Conservation (phyloP, 768 basidiomycete genomes). For the Boletus insuetus region DNA sequence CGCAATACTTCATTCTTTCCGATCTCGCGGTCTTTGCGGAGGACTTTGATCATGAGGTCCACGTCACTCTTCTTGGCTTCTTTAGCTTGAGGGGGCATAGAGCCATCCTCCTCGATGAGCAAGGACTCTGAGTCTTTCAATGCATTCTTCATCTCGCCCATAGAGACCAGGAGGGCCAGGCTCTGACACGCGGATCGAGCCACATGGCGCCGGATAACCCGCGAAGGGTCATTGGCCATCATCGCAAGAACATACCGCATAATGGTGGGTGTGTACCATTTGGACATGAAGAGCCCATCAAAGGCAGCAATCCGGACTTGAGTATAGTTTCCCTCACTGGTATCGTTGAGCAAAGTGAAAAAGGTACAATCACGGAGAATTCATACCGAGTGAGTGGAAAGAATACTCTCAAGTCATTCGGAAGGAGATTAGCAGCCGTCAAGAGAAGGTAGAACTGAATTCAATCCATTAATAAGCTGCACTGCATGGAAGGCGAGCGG, state of each 20-base stretch:
- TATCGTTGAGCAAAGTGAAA: conserved; percentile 9
- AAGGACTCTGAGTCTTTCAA: conserved; percentile 73
- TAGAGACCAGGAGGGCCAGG: conserved; percentile 77
- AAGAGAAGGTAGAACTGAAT: conserved; percentile 76
- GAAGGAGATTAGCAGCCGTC: conserved; percentile 72
- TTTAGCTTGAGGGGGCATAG: conserved; percentile 62
- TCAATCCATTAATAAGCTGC: conserved; percentile 4
- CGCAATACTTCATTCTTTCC: conserved; percentile 76
- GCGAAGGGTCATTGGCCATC: conserved; percentile 82
- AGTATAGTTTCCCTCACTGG: conserved; percentile 89
- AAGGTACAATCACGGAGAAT: neutral
- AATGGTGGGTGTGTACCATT: conserved; percentile 81
- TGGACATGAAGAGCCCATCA: conserved; percentile 86
- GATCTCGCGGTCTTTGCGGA: conserved; percentile 85
- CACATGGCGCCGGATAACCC: conserved; percentile 80
- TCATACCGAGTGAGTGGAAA: conserved; percentile 85
- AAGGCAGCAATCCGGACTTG: conserved; percentile 92
- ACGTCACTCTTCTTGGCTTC: conserved; percentile 81
- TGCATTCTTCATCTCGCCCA: conserved; percentile 85
- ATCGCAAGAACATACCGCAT: conserved; percentile 88
- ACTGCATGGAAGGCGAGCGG: neutral
- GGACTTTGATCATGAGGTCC: conserved; percentile 79
- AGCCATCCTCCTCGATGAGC: conserved; percentile 85
- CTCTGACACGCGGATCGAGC: conserved; percentile 84
- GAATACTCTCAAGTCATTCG: conserved; percentile 73